phyloP scores from a whole-genome alignment of 306 rosid species.

The Amphicarpaea edgeworthii region DNA sequence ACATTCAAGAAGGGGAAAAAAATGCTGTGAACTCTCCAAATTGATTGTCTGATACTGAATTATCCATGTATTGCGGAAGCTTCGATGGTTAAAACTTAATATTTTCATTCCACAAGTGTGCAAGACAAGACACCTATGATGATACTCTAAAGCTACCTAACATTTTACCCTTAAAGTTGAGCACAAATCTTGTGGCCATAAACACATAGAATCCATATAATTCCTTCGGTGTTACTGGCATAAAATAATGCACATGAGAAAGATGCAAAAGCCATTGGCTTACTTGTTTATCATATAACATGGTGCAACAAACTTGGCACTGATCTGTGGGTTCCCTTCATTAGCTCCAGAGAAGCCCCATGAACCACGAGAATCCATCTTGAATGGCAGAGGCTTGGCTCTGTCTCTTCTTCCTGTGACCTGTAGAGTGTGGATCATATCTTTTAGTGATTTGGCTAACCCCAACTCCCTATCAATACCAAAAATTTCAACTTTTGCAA shows the following conservation, averaged over 20 bases:
- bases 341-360: conserved; percentile 97
- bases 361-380: conserved; percentile 70
- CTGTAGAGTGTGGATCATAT: conserved; percentile 57
- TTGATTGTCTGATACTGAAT: conserved; percentile 7
- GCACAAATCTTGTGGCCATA: background rate
- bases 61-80: conserved; percentile 15
- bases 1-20: background rate
- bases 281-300: conserved; percentile 88
- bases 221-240: background rate
- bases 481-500: conserved; percentile 12
- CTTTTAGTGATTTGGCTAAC: conserved; percentile 30
- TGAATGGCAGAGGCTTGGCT: conserved; percentile 94
- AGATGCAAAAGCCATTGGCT: conserved; percentile 43
- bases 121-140: background rate
- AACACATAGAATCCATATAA: conserved; percentile 4
- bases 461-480: background rate
- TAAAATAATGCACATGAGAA: conserved; percentile 4
- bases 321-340: conserved; percentile 89
- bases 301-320: conserved; percentile 90
- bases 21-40: background rate
- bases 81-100: background rate
- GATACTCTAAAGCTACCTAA: conserved; percentile 11
- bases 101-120: conserved; percentile 10
- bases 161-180: background rate
- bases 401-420: conserved; percentile 98